phyloP scores from a whole-genome alignment of 2,329 filamentous ascomycete species.

The Hirsutella rhossiliensis region DNA sequence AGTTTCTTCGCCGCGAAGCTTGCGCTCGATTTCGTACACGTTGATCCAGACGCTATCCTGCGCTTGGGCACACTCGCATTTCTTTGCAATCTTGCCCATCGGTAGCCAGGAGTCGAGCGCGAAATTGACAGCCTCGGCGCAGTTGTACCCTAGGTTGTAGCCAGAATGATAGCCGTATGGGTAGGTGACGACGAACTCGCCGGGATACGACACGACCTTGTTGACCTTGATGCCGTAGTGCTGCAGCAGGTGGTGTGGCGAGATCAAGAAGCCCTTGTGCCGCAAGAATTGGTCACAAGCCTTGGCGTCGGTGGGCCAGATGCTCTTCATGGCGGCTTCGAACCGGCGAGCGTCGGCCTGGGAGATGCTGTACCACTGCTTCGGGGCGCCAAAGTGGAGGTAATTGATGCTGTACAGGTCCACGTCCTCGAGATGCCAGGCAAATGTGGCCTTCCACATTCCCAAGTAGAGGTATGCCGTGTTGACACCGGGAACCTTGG shows the following conservation, averaged over 20 bases:
- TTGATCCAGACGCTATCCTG: constrained; percentile 98
- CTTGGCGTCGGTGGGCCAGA: constrained; percentile 92
- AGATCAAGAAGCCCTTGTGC: constrained; percentile 96
- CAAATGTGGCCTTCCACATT: constrained; percentile 99
- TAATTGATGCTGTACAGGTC: constrained; percentile 99
- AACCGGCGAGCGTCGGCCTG: constrained; percentile 89
- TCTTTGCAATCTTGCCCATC: constrained; percentile 90
- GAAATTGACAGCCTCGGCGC: constrained; percentile 97
- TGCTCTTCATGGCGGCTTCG: constrained; percentile 86
- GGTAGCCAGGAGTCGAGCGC: constrained; percentile 90
- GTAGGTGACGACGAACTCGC: constrained; percentile 97
- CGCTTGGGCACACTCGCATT: constrained; percentile 89
- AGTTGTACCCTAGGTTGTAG: constrained; percentile 97
- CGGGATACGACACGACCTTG: constrained; percentile 86
- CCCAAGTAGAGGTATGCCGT: constrained; percentile 95
- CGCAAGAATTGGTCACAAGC: constrained; percentile 91
- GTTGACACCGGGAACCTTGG: constrained; percentile 94
- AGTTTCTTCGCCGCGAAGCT: constrained; percentile 77
- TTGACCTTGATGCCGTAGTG: constrained; percentile 95
- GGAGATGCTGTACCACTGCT: constrained; percentile 99
- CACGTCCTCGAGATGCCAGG: constrained; percentile 97
- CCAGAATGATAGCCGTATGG: constrained; percentile 98
- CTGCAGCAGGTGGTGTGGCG: constrained; percentile 72
- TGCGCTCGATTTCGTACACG: constrained; percentile 89
- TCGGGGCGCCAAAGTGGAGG: constrained; percentile 94